Base-by-base conservation (phyloP, 331 rosid genomes). In the Malus hybrid region DNA sequence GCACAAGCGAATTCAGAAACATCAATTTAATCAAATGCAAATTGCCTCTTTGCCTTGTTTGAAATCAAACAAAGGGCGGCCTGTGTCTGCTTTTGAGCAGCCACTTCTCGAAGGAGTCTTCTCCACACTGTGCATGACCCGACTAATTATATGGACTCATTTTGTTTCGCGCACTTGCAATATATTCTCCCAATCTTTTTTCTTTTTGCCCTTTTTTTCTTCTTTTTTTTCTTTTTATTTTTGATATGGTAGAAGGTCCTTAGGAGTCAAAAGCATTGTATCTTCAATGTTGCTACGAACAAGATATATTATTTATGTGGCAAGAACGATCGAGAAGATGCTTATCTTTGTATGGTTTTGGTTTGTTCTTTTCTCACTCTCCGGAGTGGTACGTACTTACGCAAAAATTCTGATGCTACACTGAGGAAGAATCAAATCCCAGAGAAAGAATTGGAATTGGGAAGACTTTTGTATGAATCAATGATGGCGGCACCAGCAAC, bases 371-470 rank as follows among this genome's bases (percentile, higher is more conserved):
- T 61, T 56, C 34, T 70, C 63, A 16, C 18, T 62, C 15, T 27
- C 34, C 48, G 3, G 14, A 42, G 14, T 42, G 48, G 48, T 42
- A 42, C 48, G 32, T 24, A 24, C 28, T 20, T 65, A 19, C 6
- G 12, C 3, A 34, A 36, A 63, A 34, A 77, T 77, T 71, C 81
- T 18, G 77, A 78, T 64, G 59, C 77, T 27, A 63, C 54, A 55
- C 63, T 67, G 9, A 36, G 33, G 32, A 42, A 65, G 81, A 64
- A 78, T 64, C 81, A 78, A 71, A 78, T 78, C 70, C 75, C 33
- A 13, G 42, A 59, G 54, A 39, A 64, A 16, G 31, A 56, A 63
- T 34, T 27, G 70, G 67, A 65, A 57, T 71, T 67, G 42, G 39
- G 57, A 36, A 24, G 28, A 50, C n/a, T 57, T 39, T 42, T 64